A percentile compares a stretch with the other conserved stretches of the same genome.
phyloP scores from a whole-genome alignment of 257 asterid genomes.

The Nyctanthes arbortristis region DNA sequence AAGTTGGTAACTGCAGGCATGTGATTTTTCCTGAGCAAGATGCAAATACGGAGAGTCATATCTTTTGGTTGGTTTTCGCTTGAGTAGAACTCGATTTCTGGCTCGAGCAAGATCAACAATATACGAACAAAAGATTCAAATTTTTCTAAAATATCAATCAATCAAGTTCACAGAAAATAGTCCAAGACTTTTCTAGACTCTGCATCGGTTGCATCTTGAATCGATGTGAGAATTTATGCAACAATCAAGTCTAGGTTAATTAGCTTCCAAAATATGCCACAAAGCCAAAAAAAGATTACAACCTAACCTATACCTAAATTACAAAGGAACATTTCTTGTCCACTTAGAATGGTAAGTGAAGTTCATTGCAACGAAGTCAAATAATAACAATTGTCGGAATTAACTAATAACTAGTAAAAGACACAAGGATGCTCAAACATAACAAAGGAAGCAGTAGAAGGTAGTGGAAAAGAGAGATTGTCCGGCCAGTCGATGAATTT shows the following conservation, averaged over 20 bases:
- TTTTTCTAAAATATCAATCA: no score
- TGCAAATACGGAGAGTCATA: no score
- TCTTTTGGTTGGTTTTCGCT: no score
- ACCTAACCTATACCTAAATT: slow-evolving; percentile 20
- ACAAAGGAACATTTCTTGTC: slow-evolving; percentile 6
- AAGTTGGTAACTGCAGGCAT: no score
- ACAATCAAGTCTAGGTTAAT: not conserved
- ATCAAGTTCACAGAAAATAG: no score
- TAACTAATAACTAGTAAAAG: slow-evolving; percentile 27
- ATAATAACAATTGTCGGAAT: slow-evolving; percentile 16
- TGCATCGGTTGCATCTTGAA: not conserved
- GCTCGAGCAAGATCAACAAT: no score
- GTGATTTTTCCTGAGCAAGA: no score
- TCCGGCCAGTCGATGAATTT: slow-evolving; percentile 43
- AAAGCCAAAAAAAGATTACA: slow-evolving; percentile 18
- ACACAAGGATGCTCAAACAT: slow-evolving; percentile 24
- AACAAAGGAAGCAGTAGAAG: slow-evolving; percentile 40
- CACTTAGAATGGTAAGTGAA: slow-evolving; percentile 14
- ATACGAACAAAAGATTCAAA: no score
- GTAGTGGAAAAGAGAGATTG: slow-evolving; percentile 26
- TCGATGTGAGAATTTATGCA: not conserved
- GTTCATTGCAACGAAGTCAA: slow-evolving; percentile 26
- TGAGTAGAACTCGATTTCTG: no score
- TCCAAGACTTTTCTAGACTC: no score
- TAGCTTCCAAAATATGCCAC: no score